Base-by-base conservation (phyloP, 176 grass and related monocot species). In the Microstegium vimineum region DNA sequence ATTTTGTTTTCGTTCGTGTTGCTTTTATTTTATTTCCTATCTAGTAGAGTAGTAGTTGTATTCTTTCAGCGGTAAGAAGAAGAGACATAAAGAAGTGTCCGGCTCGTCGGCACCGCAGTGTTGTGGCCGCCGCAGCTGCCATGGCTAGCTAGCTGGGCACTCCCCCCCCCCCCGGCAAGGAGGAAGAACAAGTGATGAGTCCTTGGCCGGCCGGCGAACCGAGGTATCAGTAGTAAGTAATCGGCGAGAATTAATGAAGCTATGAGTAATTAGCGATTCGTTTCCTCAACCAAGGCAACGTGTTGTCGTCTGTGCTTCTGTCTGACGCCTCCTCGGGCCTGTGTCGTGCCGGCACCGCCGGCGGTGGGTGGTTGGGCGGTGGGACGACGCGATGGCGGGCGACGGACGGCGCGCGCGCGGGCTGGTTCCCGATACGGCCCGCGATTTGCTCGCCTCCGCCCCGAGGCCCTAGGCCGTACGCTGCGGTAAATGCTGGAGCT, bases 1-100 rank as follows among this genome's bases (percentile, higher is more conserved):
- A 89, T 95, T 86, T 91, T 91, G 90, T 83, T 86, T 78, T 45
- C 49, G 14, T 83, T 83, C 80, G 36, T 69, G 11, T 65, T 37
- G 2, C 61, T 66, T 67, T 32, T 27, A 35, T 47, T 80, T 3
- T 26, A 2, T n/a, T n/a, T n/a, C n/a, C n/a, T n/a, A n/a, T n/a
- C n/a, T n/a, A n/a, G n/a, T n/a, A n/a, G n/a, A n/a, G n/a, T n/a
- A n/a, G n/a, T 46, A 68, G 68, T 32, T 8, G 25, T 47, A 46
- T 47, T 8, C 1, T 47, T 46, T 15, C 49, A 73, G 70, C 16
- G n/a, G 70, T 32, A 28, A 17, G 66, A 34, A 13, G 36, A 34
- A n/a, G n/a, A n/a, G n/a, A n/a, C 4, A 83, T 37, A 54, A 3
- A 66, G n/a, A 64, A 17, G 26, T 66, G 22, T 52, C 56, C n/a